A percentile compares a stretch with the other conserved stretches of the same genome.
phyloP scores from a whole-genome alignment of 192 early-diverging fungal species.

The Umbelopsis isabellina region DNA sequence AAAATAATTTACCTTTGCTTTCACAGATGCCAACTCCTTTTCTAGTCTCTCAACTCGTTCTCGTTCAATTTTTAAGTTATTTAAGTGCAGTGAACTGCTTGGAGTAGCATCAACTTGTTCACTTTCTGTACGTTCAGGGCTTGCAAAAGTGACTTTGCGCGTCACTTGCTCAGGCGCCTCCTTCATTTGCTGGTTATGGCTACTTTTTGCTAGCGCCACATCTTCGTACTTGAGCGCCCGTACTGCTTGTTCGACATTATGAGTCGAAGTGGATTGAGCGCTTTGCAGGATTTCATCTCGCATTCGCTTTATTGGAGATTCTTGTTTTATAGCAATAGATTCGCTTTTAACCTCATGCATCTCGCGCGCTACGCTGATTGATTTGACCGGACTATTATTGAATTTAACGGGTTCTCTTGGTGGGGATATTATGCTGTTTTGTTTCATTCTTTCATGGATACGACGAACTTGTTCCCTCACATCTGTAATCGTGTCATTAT shows the following conservation, averaged over 20 bases:
- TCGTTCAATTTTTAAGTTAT: conserved; percentile 6
- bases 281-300: background rate
- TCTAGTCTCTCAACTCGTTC: conserved; percentile 9
- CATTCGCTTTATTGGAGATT: background rate
- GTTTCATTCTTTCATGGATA: conserved; percentile 3
- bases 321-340: background rate
- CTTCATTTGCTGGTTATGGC: background rate
- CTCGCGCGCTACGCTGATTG: no score
- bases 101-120: background rate
- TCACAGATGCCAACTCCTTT: conserved; percentile 9
- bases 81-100: background rate
- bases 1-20: conserved; percentile 14
- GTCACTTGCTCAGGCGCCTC: conserved; percentile 1
- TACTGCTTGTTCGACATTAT: background rate
- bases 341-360: no score
- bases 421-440: background rate
- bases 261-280: background rate
- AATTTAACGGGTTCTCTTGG: no score
- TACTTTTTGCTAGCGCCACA: background rate
- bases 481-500: background rate
- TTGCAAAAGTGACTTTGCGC: conserved; percentile 9
- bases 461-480: conserved; percentile 8
- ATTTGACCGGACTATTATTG: no score
- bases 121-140: background rate
- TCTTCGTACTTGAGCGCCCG: background rate